These are phyloP conservation scores for Globisporangium apiculatum DNA, from an alignment of 352 stramenopile species.

Conservation along the genomic window DNA sequence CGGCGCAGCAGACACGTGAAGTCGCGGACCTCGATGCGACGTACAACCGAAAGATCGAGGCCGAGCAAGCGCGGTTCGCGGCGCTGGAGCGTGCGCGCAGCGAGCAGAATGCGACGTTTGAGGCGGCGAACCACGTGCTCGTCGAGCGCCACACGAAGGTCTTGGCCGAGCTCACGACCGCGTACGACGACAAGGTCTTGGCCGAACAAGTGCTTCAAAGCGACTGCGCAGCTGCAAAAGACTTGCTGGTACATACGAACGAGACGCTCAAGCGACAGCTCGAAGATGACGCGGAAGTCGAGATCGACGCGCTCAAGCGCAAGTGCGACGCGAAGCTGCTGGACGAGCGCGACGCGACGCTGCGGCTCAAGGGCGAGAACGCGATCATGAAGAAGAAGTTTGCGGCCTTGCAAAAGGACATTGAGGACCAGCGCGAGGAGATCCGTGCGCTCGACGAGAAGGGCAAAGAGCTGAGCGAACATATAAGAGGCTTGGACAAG, in stretches of 20 bases:
- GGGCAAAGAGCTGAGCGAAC: slow-evolving; percentile 89
- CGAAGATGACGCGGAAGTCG: slow-evolving; percentile 91
- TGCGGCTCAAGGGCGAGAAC: slow-evolving; percentile 94
- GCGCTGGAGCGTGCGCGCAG: slow-evolving; percentile 70
- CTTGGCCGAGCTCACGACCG: slow-evolving; percentile 88
- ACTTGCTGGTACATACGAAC: slow-evolving; percentile 79
- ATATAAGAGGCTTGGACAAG: slow-evolving; percentile 89
- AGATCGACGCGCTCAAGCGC: slow-evolving; percentile 90
- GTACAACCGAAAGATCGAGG: slow-evolving; percentile 90
- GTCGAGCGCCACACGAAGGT: slow-evolving; percentile 82
- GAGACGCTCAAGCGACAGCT: slow-evolving; percentile 88
- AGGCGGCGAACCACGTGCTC: slow-evolving; percentile 72
- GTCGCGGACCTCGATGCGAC: slow-evolving; percentile 87
- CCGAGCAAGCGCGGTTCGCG: slow-evolving; percentile 85
- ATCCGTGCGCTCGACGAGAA: slow-evolving; percentile 89
- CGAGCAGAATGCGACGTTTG: slow-evolving; percentile 61
- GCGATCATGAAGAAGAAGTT: slow-evolving; percentile 98
- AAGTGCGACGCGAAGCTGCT: slow-evolving; percentile 90
- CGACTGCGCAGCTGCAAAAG: slow-evolving; percentile 51
- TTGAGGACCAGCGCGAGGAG: slow-evolving; percentile 94
- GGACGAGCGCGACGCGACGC: slow-evolving; percentile 84
- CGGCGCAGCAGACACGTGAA: slow-evolving; percentile 82
- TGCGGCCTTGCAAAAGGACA: slow-evolving; percentile 89
- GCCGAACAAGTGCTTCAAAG: slow-evolving; percentile 76
- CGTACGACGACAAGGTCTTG: slow-evolving; percentile 88